phyloP scores from a whole-genome alignment of 306 rosid species.

The Albizia julibrissin region DNA sequence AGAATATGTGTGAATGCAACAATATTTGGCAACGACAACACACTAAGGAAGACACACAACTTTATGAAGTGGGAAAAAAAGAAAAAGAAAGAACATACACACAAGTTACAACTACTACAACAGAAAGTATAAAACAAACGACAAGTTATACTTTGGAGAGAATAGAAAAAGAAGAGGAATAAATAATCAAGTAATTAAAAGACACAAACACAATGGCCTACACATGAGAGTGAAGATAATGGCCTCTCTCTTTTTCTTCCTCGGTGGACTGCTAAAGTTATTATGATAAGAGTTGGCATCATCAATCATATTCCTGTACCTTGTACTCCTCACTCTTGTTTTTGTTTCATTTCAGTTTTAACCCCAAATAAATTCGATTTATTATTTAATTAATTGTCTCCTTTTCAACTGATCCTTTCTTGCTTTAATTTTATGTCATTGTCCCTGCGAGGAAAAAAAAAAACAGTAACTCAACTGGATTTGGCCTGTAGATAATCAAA shows the following conservation, averaged over 20 bases:
- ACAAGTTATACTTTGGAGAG: constrained; percentile 1
- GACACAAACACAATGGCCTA: neutral
- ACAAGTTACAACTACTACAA: neutral
- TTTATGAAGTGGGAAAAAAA: neutral
- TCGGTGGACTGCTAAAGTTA: neutral
- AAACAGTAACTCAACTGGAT: too few species aligned
- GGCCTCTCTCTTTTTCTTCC: neutral
- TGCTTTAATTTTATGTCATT: too few species aligned
- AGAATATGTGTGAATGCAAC: neutral
- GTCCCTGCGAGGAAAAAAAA: too few species aligned
- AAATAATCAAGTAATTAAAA: neutral
- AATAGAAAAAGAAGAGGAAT: neutral
- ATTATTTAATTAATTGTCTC: neutral
- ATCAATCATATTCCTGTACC: neutral
- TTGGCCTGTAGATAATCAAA: too few species aligned
- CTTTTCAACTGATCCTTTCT: neutral
- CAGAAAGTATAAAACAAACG: neutral
- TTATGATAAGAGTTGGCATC: neutral
- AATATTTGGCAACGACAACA: neutral
- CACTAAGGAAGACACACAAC: neutral
- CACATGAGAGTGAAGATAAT: neutral
- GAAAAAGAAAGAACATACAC: neutral
- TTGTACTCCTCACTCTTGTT: neutral
- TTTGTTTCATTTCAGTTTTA: neutral
- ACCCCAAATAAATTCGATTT: too few species aligned